Base-by-base conservation (phyloP, 2,329 filamentous ascomycete species). In the Phialemoniopsis sp. region DNA sequence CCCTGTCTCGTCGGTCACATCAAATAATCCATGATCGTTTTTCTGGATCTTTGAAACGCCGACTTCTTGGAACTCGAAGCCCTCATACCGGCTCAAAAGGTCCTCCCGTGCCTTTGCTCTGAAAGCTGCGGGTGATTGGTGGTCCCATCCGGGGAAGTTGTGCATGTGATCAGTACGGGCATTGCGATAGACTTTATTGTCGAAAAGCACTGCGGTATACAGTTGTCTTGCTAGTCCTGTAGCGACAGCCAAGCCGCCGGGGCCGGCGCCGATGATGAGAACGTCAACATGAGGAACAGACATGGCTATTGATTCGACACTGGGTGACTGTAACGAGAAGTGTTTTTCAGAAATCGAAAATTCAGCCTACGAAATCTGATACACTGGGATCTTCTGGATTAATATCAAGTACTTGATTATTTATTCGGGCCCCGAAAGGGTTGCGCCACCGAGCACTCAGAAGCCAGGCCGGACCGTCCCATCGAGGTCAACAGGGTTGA, bases 171-270 rank as follows among this genome's bases (percentile, higher is more conserved):
- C 53, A 1, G 70, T 62, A 3, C 57, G 55, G 3, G 50, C 63
- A 50, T 78, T 78, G 45, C 73, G 70, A 48, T 76, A 79, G 2
- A 63, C 52, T 12, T 62, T 61, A 4, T 66, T 70, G 56, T 76
- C 72, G 40, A 78, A 64, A 32, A 79, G 54, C 8, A 76, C 52
- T 0, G 68, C 63, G 3, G 56, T 67, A 43, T 69, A 63, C 14
- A 65, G 59, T 32, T 76, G 71, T 15, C 75, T 70, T 3, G 68
- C 70, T 16, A 78, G 64, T 31, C 59, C 57, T 18, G 63, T 62
- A 21, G 73, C 63, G 1, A 17, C 17, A 7, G 37, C 17, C 4
- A 74, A 58, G 7, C 69, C 69, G 1, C 67, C 67, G 8, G 68
- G 70, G 1, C 69, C 68, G 19, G 51, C 61, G 35, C 68, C 70